Evolutionary conservation across 768 basidiomycete genomes (phyloP).

Genomic region (Glaciozyma martinii): DNA sequence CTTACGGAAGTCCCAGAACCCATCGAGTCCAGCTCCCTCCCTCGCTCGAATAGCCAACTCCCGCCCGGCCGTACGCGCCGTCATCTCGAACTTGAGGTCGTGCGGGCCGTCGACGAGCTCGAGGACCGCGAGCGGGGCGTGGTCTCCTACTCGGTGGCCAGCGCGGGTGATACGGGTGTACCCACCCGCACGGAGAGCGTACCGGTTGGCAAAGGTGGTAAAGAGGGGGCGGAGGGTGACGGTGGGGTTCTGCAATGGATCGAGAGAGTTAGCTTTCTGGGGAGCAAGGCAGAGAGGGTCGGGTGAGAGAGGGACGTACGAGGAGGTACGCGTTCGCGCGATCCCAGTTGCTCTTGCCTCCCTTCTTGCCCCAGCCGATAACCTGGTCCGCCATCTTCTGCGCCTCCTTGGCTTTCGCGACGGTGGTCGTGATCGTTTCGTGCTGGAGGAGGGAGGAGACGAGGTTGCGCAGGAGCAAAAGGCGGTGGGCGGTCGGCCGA

Average conservation of each 20-base stretch:
- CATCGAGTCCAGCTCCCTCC: slow-evolving; percentile 1
- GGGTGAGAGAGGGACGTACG: background rate
- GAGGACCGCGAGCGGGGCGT: slow-evolving; percentile 82
- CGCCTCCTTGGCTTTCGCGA: slow-evolving; percentile 87
- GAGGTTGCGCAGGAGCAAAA: slow-evolving; percentile 86
- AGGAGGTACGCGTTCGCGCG: slow-evolving; percentile 73
- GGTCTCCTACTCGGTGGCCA: slow-evolving; percentile 82
- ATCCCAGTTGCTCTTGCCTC: slow-evolving; percentile 51
- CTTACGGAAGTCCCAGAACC: slow-evolving; percentile 7
- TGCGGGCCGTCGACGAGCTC: slow-evolving; percentile 90
- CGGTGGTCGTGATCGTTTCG: slow-evolving; percentile 88
- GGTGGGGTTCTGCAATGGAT: slow-evolving; percentile 44
- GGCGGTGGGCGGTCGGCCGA: slow-evolving; percentile 81
- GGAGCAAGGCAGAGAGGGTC: background rate
- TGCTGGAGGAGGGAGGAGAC: slow-evolving; percentile 90
- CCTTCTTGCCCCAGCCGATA: slow-evolving; percentile 85
- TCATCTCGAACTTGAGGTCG: slow-evolving; percentile 80
- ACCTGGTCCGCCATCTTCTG: slow-evolving; percentile 91
- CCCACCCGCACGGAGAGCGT: slow-evolving; percentile 72
- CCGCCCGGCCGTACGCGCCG: slow-evolving; percentile 76
- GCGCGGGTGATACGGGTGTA: slow-evolving; percentile 91
- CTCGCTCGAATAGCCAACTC: slow-evolving; percentile 47
- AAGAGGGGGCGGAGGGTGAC: slow-evolving; percentile 73
- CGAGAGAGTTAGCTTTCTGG: background rate
- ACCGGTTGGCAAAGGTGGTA: slow-evolving; percentile 66